Base-by-base conservation (phyloP, 2,329 filamentous ascomycete species). In the Orbilia javanica region DNA sequence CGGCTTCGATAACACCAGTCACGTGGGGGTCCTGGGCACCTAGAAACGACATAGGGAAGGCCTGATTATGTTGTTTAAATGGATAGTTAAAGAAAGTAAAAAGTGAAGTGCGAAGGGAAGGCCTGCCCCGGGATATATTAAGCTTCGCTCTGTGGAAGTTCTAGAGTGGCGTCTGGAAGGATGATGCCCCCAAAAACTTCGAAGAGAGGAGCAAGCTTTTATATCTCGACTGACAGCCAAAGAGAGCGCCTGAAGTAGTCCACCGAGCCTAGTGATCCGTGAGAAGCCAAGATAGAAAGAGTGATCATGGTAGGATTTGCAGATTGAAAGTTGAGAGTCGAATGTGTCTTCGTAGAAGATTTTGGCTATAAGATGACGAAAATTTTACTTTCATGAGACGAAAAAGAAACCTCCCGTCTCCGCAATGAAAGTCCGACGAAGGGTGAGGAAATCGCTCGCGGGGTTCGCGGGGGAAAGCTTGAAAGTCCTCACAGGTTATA, bases 21-120 rank as follows among this genome's bases (percentile, higher is more conserved):
- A 77, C 67, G 55, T 77, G 73, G 66, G 73, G 73, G 73, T 77
- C 66, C 66, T 77, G 73, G 62, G 73, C 73, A 71, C 73, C 73
- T 77, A 55, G 73, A 63, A 66, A 69, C 66, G 73, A 77, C 73
- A 77, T 77, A 77, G 46, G 73, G 73, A 66, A 52, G 66, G 73
- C 65, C 65, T 74, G 46, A 50, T 66, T 46, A 63, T 64, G 36
- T 65, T 60, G 48, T 66, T 36, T 60, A 25, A 66, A 63, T 22
- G 57, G 29, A 52, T 27, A 46, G 29, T 34, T 65, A 65, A 36
- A 50, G n/a, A 55, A 60, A 60, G 46, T 53, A 69, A 25, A 63
- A 31, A 52, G 42, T 64, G 31, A 57, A 70, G 53, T 22, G 50
- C n/a, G 34, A 69, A 60, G 55, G 53, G 39, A 65, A 76, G 66